Conservation (phyloP, 306 rosid genomes). For the Datisca glomerata region DNA sequence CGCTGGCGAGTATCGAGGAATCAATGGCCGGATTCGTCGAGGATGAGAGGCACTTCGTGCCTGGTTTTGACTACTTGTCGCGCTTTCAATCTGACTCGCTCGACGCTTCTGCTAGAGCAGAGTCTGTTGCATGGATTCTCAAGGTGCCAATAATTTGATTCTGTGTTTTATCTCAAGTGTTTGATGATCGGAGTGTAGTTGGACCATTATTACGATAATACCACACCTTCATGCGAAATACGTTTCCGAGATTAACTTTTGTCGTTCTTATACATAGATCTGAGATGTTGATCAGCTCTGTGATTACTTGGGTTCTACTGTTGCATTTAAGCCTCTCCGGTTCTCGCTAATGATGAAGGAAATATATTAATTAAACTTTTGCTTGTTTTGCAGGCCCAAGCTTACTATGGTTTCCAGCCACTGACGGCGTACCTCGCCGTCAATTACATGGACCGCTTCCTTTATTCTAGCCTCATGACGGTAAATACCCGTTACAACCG, state of each 20-base stretch:
- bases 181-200: background rate
- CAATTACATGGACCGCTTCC: slow-evolving; percentile 88
- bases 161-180: background rate
- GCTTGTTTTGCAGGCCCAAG: slow-evolving; percentile 51
- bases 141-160: slow-evolving; percentile 39
- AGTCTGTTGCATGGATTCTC: slow-evolving; percentile 94
- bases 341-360: no score
- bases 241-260: no score
- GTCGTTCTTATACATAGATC: no score
- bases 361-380: background rate
- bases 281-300: no score
- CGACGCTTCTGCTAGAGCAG: slow-evolving; percentile 65
- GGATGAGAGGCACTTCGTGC: slow-evolving; percentile 64
- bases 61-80: slow-evolving; percentile 62
- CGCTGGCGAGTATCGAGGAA: slow-evolving; percentile 34
- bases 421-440: slow-evolving; percentile 89
- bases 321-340: background rate
- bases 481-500: no score
- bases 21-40: slow-evolving; percentile 68
- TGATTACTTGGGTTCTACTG: background rate
- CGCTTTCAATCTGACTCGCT: slow-evolving; percentile 47
- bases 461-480: slow-evolving; percentile 69
- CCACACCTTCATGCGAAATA: background rate
- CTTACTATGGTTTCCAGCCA: slow-evolving; percentile 62
- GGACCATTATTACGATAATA: background rate